phyloP scores from a whole-genome alignment of 2,329 filamentous ascomycete species.

The Dothideomycetes sp. region DNA sequence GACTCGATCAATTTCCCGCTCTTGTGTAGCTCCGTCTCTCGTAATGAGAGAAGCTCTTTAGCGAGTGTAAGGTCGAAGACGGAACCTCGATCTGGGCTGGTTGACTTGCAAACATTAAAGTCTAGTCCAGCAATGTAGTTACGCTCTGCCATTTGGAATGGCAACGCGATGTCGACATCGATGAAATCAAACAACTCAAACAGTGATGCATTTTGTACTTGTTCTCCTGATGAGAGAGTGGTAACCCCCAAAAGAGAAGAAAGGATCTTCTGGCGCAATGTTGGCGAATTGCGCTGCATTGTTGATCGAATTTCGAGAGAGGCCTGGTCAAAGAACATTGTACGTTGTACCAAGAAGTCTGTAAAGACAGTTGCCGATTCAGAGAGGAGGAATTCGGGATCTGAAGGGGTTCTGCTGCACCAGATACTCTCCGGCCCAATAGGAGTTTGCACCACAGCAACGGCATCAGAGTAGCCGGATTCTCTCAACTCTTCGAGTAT shows the following conservation, averaged over 20 bases:
- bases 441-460: slow-evolving; percentile 63
- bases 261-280: slow-evolving; percentile 37
- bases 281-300: slow-evolving; percentile 58
- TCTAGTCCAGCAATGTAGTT: slow-evolving; percentile 58
- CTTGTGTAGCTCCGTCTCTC: slow-evolving; percentile 52
- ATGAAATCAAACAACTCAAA: slow-evolving; percentile 94
- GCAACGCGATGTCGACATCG: slow-evolving; percentile 48
- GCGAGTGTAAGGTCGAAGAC: slow-evolving; percentile 64
- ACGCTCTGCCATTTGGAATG: slow-evolving; percentile 42
- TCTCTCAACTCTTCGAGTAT: slow-evolving; percentile 69
- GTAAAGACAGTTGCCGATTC: slow-evolving; percentile 60
- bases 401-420: slow-evolving; percentile 56
- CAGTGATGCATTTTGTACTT: slow-evolving; percentile 61
- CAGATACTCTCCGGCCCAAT: slow-evolving; percentile 62
- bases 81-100: slow-evolving; percentile 46
- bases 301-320: slow-evolving; percentile 75
- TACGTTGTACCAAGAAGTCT: slow-evolving; percentile 69
- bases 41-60: slow-evolving; percentile 63
- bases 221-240: slow-evolving; percentile 55
- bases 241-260: slow-evolving; percentile 69
- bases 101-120: slow-evolving; percentile 54
- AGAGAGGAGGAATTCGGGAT: slow-evolving; percentile 59
- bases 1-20: slow-evolving; percentile 26
- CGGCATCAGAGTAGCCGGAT: slow-evolving; percentile 67
- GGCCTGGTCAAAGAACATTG: slow-evolving; percentile 74